These are phyloP conservation scores for Diplocarpon mali DNA, from an alignment of 2,329 filamentous ascomycete genomes.

Conservation along the genomic window DNA sequence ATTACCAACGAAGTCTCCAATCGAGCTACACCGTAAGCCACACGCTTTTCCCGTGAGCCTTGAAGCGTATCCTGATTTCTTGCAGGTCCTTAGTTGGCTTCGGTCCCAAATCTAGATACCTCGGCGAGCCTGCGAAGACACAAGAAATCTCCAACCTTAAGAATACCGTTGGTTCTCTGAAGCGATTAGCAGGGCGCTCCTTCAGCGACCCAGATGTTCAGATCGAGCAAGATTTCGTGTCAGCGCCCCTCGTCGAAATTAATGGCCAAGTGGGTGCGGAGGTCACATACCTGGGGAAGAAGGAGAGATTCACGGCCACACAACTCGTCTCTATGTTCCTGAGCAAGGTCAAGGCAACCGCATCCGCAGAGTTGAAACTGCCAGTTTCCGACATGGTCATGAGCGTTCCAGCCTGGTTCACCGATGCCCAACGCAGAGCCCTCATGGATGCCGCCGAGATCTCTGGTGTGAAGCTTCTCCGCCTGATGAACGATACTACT, in stretches of 20 bases:
- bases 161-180: slow-evolving; percentile 90
- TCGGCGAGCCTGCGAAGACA: slow-evolving; percentile 93
- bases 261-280: slow-evolving; percentile 92
- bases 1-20: slow-evolving; percentile 99
- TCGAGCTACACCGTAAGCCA: slow-evolving; percentile 86
- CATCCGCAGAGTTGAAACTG: slow-evolving; percentile 75
- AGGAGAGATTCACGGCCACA: slow-evolving; percentile 87
- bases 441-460: slow-evolving; percentile 89
- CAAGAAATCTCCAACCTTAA: slow-evolving; percentile 99
- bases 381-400: slow-evolving; percentile 89
- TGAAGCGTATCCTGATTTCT: slow-evolving; percentile 10
- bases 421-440: slow-evolving; percentile 79
- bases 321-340: slow-evolving; percentile 94
- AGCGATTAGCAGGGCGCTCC: slow-evolving; percentile 80
- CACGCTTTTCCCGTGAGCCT: neutral
- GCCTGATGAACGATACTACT: slow-evolving; percentile 96
- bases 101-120: slow-evolving; percentile 83
- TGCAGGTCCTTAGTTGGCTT: slow-evolving; percentile 85
- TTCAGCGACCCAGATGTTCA: slow-evolving; percentile 85
- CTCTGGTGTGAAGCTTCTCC: slow-evolving; percentile 81
- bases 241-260: slow-evolving; percentile 75
- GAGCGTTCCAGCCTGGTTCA: slow-evolving; percentile 95
- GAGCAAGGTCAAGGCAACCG: slow-evolving; percentile 85
- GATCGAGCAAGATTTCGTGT: slow-evolving; percentile 85
- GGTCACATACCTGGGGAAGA: slow-evolving; percentile 86